Percentiles rank a stretch among this genome's conserved stretches.
Evolutionary conservation across 768 basidiomycete species (phyloP).

Genomic region (Pleurotus tuber-regium): DNA sequence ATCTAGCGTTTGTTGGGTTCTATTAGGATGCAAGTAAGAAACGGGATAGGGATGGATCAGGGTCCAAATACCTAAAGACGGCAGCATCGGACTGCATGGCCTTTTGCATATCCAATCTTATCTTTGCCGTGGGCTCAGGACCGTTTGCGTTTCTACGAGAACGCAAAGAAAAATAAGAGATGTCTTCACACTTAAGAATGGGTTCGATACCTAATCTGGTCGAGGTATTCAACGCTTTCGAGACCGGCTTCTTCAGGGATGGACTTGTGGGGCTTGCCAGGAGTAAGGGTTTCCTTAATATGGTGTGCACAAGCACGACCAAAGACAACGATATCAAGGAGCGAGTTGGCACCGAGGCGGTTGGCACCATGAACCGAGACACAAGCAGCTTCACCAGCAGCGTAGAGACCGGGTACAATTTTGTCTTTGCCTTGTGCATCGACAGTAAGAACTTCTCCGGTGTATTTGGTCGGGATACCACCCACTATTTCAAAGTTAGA

Average conservation of each 20-base stretch:
- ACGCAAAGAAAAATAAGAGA: conserved; percentile 5
- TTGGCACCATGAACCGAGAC: conserved; percentile 99
- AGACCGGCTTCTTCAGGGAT: conserved; percentile 87
- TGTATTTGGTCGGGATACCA: conserved; percentile 98
- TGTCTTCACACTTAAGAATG: conserved; percentile 35
- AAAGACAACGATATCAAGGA: conserved; percentile 98
- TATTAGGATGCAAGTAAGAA: conserved; percentile 27
- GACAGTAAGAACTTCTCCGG: conserved; percentile 91
- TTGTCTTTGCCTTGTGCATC: conserved; percentile 91
- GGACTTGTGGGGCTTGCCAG: conserved; percentile 87
- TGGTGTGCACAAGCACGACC: conserved; percentile 99
- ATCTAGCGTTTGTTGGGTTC: conserved; percentile 86
- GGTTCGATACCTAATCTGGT: conserved; percentile 64
- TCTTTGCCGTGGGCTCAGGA: conserved; percentile 81
- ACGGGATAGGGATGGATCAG: background rate
- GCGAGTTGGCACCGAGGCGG: conserved; percentile 98
- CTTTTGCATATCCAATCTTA: conserved; percentile 97
- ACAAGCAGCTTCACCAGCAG: conserved; percentile 97
- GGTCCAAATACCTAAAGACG: conserved; percentile 75
- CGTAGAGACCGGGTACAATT: conserved; percentile 94
- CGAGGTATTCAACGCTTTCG: conserved; percentile 80
- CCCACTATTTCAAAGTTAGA: conserved; percentile 63
- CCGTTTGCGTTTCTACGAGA: conserved; percentile 68
- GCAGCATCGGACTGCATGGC: conserved; percentile 98
- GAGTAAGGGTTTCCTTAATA: conserved; percentile 86